Conservation (phyloP, 257 asterid species). For the Paulownia fortunei region DNA sequence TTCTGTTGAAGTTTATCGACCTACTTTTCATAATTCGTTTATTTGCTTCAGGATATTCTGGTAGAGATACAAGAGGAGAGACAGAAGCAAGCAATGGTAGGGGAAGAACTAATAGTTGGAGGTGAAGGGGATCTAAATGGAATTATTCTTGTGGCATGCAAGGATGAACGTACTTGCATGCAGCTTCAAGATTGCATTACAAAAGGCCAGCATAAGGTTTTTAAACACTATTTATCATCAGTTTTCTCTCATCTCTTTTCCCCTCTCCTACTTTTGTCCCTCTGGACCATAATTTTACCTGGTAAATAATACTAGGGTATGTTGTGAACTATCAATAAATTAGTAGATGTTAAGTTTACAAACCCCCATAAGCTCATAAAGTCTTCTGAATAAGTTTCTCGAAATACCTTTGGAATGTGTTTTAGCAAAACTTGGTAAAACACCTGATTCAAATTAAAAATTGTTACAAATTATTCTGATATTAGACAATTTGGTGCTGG, state of each 20-base stretch:
- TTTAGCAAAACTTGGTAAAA: constrained; percentile 8
- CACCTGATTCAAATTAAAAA: neutral
- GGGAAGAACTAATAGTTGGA: constrained; percentile 48
- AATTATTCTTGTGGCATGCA: constrained; percentile 87
- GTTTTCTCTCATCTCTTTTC: constrained; percentile 11
- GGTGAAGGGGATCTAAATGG: constrained; percentile 53
- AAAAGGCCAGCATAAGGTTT: constrained; percentile 78
- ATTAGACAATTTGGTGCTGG: neutral
- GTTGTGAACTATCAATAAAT: neutral
- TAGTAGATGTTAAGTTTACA: neutral
- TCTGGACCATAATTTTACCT: constrained; percentile 3
- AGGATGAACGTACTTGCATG: constrained; percentile 89
- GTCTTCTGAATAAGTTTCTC: neutral
- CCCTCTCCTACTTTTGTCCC: neutral
- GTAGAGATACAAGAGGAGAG: constrained; percentile 82
- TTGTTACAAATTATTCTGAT: neutral
- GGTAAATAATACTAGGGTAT: neutral
- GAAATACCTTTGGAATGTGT: neutral
- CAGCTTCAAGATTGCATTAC: constrained; percentile 89
- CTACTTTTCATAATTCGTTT: constrained; percentile 19
- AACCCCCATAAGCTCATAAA: constrained; percentile 6
- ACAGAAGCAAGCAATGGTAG: constrained; percentile 52
- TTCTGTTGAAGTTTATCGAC: constrained; percentile 21
- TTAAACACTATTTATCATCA: constrained; percentile 4
- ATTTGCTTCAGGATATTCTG: constrained; percentile 72